A percentile compares a stretch with the other conserved stretches of the same genome.
Conservation (phyloP, 805 yeast genomes). For the Candida insectorum region DNA sequence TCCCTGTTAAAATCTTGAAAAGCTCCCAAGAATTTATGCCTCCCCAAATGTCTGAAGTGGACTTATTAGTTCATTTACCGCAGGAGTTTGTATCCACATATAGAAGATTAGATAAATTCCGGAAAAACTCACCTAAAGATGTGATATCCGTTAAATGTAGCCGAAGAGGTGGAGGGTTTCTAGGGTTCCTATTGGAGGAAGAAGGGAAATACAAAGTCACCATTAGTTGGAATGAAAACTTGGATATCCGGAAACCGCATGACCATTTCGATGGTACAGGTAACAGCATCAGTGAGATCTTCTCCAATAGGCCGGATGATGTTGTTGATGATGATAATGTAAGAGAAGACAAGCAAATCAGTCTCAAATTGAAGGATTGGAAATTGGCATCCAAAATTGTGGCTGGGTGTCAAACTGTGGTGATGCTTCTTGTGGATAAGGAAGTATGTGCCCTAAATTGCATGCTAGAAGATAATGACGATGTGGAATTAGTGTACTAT, state of each 20-base stretch:
- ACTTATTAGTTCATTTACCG: slow-evolving; percentile 53
- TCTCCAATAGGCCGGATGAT: slow-evolving; percentile 1
- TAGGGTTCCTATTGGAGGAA: slow-evolving; percentile 52
- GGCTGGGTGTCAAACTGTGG: slow-evolving; percentile 57
- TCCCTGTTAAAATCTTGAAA: slow-evolving; percentile 66
- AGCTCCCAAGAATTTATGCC: slow-evolving; percentile 55
- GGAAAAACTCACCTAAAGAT: slow-evolving; percentile 39
- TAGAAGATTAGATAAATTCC: slow-evolving; percentile 65
- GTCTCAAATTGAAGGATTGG: slow-evolving; percentile 64
- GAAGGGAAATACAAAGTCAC: slow-evolving; percentile 52
- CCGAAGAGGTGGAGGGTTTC: slow-evolving; percentile 40
- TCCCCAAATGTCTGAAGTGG: slow-evolving; percentile 57
- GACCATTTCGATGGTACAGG: no score
- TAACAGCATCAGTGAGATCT: not conserved
- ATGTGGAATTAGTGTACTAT: slow-evolving; percentile 63
- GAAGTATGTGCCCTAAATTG: slow-evolving; percentile 67
- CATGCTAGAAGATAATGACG: slow-evolving; percentile 58
- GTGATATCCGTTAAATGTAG: slow-evolving; percentile 49
- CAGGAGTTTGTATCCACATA: slow-evolving; percentile 50
- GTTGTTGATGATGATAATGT: slow-evolving; percentile 6
- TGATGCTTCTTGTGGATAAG: slow-evolving; percentile 53
- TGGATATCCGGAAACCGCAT: slow-evolving; percentile 41
- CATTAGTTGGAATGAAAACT: slow-evolving; percentile 55
- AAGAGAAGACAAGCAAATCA: slow-evolving; percentile 41
- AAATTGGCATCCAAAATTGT: slow-evolving; percentile 59